These are phyloP conservation scores for Malassezia arunalokei DNA, from an alignment of 1,284 basidiomycete species.

Conservation along the genomic window DNA sequence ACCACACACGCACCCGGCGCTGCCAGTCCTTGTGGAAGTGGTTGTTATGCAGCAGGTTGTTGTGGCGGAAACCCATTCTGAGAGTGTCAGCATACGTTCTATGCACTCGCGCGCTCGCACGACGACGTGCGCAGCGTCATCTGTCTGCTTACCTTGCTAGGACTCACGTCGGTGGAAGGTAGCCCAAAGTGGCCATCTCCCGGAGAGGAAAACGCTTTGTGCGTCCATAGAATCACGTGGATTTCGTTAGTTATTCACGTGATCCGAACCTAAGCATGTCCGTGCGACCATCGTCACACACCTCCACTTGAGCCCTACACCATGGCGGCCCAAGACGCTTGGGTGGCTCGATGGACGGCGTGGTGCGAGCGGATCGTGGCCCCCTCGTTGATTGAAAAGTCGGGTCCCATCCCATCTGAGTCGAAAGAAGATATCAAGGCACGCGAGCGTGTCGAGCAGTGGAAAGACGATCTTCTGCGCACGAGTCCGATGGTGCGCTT, in stretches of 20 bases:
- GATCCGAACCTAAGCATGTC: neutral
- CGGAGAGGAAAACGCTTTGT: slow-evolving; percentile 4
- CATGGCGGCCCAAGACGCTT: neutral
- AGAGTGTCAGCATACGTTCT: slow-evolving; percentile 2
- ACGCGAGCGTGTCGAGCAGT: slow-evolving; percentile 30
- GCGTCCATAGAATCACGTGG: neutral
- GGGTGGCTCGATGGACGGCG: neutral
- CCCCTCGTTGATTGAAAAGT: too few relatives aligned
- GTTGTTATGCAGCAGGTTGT: slow-evolving; percentile 53
- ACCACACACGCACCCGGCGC: slow-evolving; percentile 87
- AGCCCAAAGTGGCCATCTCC: neutral
- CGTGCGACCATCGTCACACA: neutral
- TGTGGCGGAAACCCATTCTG: slow-evolving; percentile 45
- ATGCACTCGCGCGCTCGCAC: neutral
- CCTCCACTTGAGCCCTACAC: neutral
- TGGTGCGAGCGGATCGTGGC: neutral
- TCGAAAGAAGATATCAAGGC: slow-evolving; percentile 5
- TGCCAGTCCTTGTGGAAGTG: slow-evolving; percentile 85
- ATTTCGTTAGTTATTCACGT: slow-evolving; percentile 12
- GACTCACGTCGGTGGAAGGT: slow-evolving; percentile 18
- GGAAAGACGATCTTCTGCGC: slow-evolving; percentile 34
- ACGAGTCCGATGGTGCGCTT: slow-evolving; percentile 45
- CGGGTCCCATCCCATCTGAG: neutral
- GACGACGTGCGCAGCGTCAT: neutral
- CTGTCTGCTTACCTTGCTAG: slow-evolving; percentile 13